Base-by-base conservation (phyloP, 176 grass and related monocot genomes). In the Bothriochloa decipiens region DNA sequence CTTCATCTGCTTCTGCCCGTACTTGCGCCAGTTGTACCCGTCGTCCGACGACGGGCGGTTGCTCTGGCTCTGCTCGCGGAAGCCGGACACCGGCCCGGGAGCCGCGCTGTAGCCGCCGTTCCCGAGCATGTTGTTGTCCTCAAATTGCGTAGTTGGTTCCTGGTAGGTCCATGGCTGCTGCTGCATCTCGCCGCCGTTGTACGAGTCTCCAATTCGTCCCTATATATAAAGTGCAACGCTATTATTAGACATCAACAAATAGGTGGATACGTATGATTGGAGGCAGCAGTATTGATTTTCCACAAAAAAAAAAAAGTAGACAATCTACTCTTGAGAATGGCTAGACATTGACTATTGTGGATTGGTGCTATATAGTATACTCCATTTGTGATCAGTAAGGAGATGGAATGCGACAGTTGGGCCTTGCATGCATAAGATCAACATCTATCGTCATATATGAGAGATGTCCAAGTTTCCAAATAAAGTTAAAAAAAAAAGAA, bases 11-110 rank as follows among this genome's bases (percentile, higher is more conserved):
- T 97, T 97, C 86, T 97, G 95, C 76, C 95, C 95, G 74, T 97
- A 97, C 90, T 97, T 97, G 70, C 95, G 91, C 95, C 95, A 97
- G 87, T 95, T 97, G 87, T 95, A 97, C 7, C 95, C 95, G 55
- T 97, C 95, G 35, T 93, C 91, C 11, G 95, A 97, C 85, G 88
- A 75, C 45, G 73, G 68, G 23, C 84, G 80, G 8, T 74, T 3
- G 75, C 85, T 80, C 80, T 87, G 89, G 68, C 85, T 80, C 80
- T 87, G 89, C 85, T 80, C 85, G 23, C 81, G 78, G 57, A 86
- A 86, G 20, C 32, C 32, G 29, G 29, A 32, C 29, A 32, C 29
- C 47, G 15, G 4, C 14, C 45, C 45, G 49, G 52, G 13, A 9
- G 5, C 29, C 26, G 28, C 16, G 63, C 36, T 36, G 75, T 70